These are phyloP conservation scores for Ustilago hordei DNA, from an alignment of 1,284 basidiomycete genomes.

Conservation along the genomic window DNA sequence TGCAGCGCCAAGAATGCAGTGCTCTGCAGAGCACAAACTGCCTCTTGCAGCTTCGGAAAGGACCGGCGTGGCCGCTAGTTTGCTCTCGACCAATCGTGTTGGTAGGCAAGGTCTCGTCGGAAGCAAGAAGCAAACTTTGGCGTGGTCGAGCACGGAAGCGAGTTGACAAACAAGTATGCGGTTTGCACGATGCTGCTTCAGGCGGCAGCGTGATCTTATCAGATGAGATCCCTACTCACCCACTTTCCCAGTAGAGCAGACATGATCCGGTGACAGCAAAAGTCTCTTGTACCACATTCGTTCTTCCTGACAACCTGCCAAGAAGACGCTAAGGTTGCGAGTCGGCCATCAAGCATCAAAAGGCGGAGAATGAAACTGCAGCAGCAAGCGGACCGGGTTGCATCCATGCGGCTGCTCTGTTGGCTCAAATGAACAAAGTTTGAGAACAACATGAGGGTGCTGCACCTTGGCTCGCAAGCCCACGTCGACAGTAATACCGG, in stretches of 20 bases:
- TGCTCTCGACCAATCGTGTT: conserved; percentile 3
- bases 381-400: background rate
- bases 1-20: conserved; percentile 5
- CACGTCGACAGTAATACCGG: conserved; percentile 3
- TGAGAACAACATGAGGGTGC: background rate
- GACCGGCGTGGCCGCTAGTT: background rate
- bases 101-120: background rate
- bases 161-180: background rate
- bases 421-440: background rate
- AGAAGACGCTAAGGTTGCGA: background rate
- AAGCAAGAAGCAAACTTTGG: background rate
- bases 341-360: background rate
- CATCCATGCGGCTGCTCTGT: background rate
- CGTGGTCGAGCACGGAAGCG: background rate
- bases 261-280: too few species aligned
- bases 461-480: conserved; percentile 8
- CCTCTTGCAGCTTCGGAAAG: conserved; percentile 6
- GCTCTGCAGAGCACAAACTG: background rate
- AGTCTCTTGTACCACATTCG: background rate
- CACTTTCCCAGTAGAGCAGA: too few species aligned
- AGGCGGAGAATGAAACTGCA: background rate
- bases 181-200: background rate
- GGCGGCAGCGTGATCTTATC: conserved; percentile 13
- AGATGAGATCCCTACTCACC: background rate
- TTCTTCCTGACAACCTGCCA: background rate